These are phyloP conservation scores for Chlamydomonas applanata DNA, from an alignment of 139 green algal species.

Conservation along the genomic window DNA sequence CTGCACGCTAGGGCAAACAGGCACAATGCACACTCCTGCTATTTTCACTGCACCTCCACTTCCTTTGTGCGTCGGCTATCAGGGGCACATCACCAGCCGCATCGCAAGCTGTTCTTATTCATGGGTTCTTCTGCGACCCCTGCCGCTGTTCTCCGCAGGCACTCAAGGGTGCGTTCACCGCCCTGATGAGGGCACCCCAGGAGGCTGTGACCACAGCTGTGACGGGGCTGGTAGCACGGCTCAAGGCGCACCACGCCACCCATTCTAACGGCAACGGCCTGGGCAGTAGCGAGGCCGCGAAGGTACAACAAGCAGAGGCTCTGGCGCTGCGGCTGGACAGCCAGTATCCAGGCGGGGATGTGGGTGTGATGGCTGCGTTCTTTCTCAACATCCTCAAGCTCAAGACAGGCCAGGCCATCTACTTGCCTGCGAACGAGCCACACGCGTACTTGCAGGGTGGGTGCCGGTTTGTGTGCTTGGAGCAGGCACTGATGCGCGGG, in stretches of 20 bases:
- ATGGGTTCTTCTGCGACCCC: too few relatives aligned
- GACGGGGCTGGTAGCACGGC: slow-evolving; percentile 47
- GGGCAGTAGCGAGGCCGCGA: not conserved
- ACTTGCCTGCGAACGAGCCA: slow-evolving; percentile 92
- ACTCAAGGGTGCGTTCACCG: slow-evolving; percentile 73
- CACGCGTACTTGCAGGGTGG: slow-evolving; percentile 91
- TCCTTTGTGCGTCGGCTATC: too few relatives aligned
- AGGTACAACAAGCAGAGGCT: slow-evolving; percentile 60
- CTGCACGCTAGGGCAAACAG: too few relatives aligned
- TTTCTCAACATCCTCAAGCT: slow-evolving; percentile 88
- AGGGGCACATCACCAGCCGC: too few relatives aligned
- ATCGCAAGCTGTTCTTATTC: too few relatives aligned
- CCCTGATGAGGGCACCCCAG: slow-evolving; percentile 77
- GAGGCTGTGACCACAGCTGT: slow-evolving; percentile 40
- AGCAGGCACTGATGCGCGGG: too few relatives aligned
- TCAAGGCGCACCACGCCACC: slow-evolving; percentile 35
- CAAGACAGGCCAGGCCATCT: slow-evolving; percentile 73
- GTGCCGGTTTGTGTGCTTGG: too few relatives aligned
- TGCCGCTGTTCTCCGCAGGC: slow-evolving; percentile 35
- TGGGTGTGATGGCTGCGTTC: slow-evolving; percentile 88
- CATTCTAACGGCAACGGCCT: not conserved
- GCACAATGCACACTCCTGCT: too few relatives aligned
- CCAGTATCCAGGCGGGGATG: slow-evolving; percentile 92
- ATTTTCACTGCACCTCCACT: too few relatives aligned
- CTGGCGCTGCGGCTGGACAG: slow-evolving; percentile 81